Evolutionary conservation across 1,139 yeast genomes (phyloP).

Genomic region (Suhomyces wounanorum): DNA sequence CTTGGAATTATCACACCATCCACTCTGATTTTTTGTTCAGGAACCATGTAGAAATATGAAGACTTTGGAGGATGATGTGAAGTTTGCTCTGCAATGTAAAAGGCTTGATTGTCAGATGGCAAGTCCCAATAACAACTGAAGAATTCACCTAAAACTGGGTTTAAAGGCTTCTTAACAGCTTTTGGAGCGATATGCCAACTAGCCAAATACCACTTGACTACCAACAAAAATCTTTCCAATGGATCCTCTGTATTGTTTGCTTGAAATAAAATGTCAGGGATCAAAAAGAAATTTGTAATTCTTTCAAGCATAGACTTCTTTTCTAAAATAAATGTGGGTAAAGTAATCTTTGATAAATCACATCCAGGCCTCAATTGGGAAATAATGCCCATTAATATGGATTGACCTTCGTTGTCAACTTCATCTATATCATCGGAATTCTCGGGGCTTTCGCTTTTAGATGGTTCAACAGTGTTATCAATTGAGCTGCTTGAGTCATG

Average conservation of each 20-base stretch:
- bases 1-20: constrained; percentile 89
- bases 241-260: constrained; percentile 67
- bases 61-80: constrained; percentile 99
- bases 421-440: constrained; percentile 78
- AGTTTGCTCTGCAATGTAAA: constrained; percentile 88
- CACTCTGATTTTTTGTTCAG: constrained; percentile 76
- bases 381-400: constrained; percentile 80
- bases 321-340: constrained; percentile 93
- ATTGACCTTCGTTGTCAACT: constrained; percentile 86
- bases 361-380: constrained; percentile 91
- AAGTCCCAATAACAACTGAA: constrained; percentile 93
- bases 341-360: constrained; percentile 84
- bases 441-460: constrained; percentile 6
- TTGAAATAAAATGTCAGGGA: constrained; percentile 69
- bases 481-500: constrained; percentile 8
- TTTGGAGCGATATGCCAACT: constrained; percentile 99
- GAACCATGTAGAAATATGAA: constrained; percentile 85
- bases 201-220: constrained; percentile 86
- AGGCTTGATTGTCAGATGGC: constrained; percentile 65
- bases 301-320: constrained; percentile 96
- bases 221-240: constrained; percentile 65
- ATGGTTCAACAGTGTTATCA: constrained; percentile 7
- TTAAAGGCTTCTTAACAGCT: constrained; percentile 95
- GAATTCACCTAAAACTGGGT: constrained; percentile 90
- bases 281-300: constrained; percentile 85